Evolutionary conservation across 1,284 basidiomycete genomes (phyloP).

Genomic region (Sporisorium iseilematis-ciliati): DNA sequence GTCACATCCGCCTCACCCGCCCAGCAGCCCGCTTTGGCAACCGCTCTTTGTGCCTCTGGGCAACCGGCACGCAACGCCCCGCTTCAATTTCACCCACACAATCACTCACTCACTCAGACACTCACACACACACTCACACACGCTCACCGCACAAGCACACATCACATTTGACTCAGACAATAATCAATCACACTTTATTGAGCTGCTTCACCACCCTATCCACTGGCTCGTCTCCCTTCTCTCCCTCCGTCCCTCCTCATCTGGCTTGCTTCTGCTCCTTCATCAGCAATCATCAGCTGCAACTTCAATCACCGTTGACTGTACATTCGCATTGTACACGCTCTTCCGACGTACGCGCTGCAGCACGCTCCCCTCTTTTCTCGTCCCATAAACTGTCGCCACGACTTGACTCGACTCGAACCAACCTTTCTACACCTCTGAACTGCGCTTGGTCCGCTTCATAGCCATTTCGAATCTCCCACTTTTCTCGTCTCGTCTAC

Average conservation of each 20-base stretch:
- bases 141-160: slow-evolving; percentile 6
- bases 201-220: neutral
- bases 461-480: neutral
- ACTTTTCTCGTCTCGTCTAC: neutral
- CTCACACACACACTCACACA: too few species aligned
- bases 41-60: neutral
- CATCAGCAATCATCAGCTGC: too few species aligned
- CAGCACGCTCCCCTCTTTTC: neutral
- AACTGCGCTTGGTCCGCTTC: neutral
- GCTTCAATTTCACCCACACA: slow-evolving; percentile 1
- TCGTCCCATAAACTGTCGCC: neutral
- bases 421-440: neutral
- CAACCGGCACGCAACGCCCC: slow-evolving; percentile 8
- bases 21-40: too few species aligned
- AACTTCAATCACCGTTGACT: neutral
- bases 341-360: neutral
- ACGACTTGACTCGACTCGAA: too few species aligned
- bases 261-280: too few species aligned
- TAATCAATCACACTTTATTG: slow-evolving; percentile 3
- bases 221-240: too few species aligned
- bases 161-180: neutral
- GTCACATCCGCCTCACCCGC: neutral
- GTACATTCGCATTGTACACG: neutral
- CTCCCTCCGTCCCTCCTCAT: too few species aligned
- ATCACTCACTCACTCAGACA: slow-evolving; percentile 1